Evolutionary conservation across 2,329 filamentous ascomycete genomes (phyloP).

Genomic region (Curvularia spicifera): DNA sequence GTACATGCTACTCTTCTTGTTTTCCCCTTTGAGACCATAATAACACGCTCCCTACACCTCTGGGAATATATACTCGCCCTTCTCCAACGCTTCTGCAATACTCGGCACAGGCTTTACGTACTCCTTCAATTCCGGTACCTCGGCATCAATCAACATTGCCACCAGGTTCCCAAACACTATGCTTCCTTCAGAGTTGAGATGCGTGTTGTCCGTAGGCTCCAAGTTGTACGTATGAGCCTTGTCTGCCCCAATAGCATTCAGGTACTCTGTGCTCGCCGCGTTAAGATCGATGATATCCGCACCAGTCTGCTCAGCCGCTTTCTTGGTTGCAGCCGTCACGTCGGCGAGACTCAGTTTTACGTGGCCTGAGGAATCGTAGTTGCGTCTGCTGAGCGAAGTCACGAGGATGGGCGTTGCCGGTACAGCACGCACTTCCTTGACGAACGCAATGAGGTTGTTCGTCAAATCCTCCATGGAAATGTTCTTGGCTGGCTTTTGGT

Average conservation of each 20-base stretch:
- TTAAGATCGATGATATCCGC: conserved; percentile 60
- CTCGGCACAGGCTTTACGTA: conserved; percentile 23
- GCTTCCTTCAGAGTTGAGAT: conserved; percentile 29
- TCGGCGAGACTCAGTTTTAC: conserved; percentile 56
- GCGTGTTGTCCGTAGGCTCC: conserved; percentile 28
- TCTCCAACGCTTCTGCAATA: conserved; percentile 20
- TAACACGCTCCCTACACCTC: background rate
- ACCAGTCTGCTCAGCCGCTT: conserved; percentile 51
- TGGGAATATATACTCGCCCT: conserved; percentile 23
- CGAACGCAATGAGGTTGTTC: conserved; percentile 56
- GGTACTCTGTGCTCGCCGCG: conserved; percentile 56
- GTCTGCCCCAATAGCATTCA: conserved; percentile 58
- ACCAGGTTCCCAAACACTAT: conserved; percentile 35
- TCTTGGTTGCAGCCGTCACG: conserved; percentile 55
- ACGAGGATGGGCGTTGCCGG: conserved; percentile 55
- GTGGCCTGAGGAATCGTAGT: conserved; percentile 47
- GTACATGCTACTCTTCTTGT: background rate
- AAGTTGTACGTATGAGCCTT: conserved; percentile 60
- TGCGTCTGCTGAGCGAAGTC: conserved; percentile 61
- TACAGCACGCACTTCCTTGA: conserved; percentile 39
- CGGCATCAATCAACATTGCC: conserved; percentile 23
- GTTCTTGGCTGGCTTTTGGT: conserved; percentile 56
- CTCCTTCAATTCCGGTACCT: conserved; percentile 13
- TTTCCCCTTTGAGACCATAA: background rate
- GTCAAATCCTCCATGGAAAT: conserved; percentile 57